Evolutionary conservation across 768 basidiomycete genomes (phyloP).

Genomic region (Lentinula sp.): DNA sequence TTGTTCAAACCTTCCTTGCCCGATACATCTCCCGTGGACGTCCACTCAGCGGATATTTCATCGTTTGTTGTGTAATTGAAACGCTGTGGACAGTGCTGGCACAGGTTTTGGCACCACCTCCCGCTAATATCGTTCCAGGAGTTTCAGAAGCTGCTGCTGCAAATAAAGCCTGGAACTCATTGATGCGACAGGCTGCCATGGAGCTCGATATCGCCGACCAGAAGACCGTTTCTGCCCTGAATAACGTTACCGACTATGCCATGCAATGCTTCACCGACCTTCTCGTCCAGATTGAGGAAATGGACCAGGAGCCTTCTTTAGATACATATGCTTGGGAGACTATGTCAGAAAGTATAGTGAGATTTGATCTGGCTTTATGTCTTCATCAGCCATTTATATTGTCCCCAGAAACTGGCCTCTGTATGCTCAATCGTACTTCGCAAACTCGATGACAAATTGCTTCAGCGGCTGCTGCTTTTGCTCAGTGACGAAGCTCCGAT

Average conservation of each 20-base stretch:
- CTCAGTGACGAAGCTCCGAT: slow-evolving; percentile 79
- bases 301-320: slow-evolving; percentile 71
- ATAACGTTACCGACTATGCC: slow-evolving; percentile 49
- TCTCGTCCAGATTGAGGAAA: slow-evolving; percentile 71
- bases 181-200: slow-evolving; percentile 50
- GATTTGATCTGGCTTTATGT: slow-evolving; percentile 14
- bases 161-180: slow-evolving; percentile 71
- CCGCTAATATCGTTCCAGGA: slow-evolving; percentile 17
- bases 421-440: slow-evolving; percentile 71
- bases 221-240: slow-evolving; percentile 33
- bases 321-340: slow-evolving; percentile 94
- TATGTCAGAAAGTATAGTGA: slow-evolving; percentile 82
- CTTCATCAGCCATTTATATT: background rate
- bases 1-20: slow-evolving; percentile 63
- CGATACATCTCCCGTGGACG: slow-evolving; percentile 72
- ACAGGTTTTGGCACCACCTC: slow-evolving; percentile 47
- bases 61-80: slow-evolving; percentile 86
- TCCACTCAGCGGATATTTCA: slow-evolving; percentile 81
- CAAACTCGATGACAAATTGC: slow-evolving; percentile 63
- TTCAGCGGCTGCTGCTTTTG: slow-evolving; percentile 63
- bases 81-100: slow-evolving; percentile 82
- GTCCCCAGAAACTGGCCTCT: slow-evolving; percentile 74
- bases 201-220: slow-evolving; percentile 30
- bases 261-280: slow-evolving; percentile 77
- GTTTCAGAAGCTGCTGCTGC: slow-evolving; percentile 74